phyloP scores from a whole-genome alignment of 2,329 filamentous ascomycete genomes.

The Talaromyces atroroseus region DNA sequence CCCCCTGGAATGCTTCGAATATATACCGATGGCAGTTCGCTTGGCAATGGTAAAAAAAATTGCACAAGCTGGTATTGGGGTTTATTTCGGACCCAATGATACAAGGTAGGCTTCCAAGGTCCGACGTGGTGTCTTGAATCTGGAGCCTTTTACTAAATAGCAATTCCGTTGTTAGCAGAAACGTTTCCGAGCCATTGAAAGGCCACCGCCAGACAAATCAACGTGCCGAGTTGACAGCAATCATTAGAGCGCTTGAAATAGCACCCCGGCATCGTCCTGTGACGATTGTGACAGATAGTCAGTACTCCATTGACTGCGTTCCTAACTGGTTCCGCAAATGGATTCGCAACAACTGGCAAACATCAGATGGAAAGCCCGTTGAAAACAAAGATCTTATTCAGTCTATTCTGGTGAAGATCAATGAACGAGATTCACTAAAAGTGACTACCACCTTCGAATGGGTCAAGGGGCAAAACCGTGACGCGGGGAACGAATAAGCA shows the following conservation, averaged over 20 bases:
- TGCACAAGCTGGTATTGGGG: slow-evolving; percentile 57
- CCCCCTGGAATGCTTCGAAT: slow-evolving; percentile 52
- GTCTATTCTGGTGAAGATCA: slow-evolving; percentile 64
- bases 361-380: slow-evolving; percentile 62
- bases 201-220: slow-evolving; percentile 85
- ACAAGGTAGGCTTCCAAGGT: slow-evolving; percentile 50
- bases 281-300: slow-evolving; percentile 80
- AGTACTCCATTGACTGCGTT: slow-evolving; percentile 84
- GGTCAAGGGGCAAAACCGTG: slow-evolving; percentile 78
- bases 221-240: slow-evolving; percentile 87
- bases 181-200: slow-evolving; percentile 69
- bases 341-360: slow-evolving; percentile 73
- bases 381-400: slow-evolving; percentile 83
- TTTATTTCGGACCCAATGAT: slow-evolving; percentile 59
- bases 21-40: slow-evolving; percentile 59
- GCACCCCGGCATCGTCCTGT: slow-evolving; percentile 63
- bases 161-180: slow-evolving; percentile 40
- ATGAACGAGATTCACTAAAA: slow-evolving; percentile 58
- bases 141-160: neutral
- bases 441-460: slow-evolving; percentile 69
- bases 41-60: slow-evolving; percentile 53
- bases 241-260: slow-evolving; percentile 74
- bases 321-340: slow-evolving; percentile 78
- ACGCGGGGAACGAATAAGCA: slow-evolving; percentile 72
- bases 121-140: no score